Evolutionary conservation across 1,139 yeast genomes (phyloP).

Genomic region (Hyphopichia burtonii): DNA sequence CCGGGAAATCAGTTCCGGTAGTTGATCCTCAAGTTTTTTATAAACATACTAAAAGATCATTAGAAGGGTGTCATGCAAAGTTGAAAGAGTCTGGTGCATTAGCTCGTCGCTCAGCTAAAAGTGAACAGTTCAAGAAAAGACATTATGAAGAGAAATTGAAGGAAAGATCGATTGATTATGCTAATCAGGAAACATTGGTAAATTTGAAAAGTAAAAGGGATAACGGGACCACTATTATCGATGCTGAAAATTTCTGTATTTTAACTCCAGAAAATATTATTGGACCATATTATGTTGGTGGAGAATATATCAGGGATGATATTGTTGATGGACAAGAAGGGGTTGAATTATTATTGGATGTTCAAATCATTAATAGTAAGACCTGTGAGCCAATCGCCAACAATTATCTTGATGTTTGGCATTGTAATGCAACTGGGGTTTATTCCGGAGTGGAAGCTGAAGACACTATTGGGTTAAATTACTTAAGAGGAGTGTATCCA

Average conservation of each 20-base stretch:
- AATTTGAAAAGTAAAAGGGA: not conserved
- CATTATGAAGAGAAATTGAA: not conserved
- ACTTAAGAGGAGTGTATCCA: constrained; percentile 3
- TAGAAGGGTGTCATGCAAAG: not conserved
- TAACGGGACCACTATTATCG: not conserved
- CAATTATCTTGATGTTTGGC: constrained; percentile 5
- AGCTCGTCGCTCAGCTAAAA: not conserved
- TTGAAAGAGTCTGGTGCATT: not conserved
- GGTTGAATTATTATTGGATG: constrained; percentile 4
- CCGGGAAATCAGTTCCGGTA: not conserved
- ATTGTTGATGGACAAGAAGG: constrained; percentile 3
- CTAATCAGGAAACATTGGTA: not conserved
- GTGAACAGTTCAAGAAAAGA: not conserved
- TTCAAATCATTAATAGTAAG: constrained; percentile 4
- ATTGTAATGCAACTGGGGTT: constrained; percentile 5
- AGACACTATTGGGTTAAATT: constrained; percentile 1
- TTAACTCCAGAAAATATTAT: constrained; percentile 4
- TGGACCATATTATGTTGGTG: constrained; percentile 6
- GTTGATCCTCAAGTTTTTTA: not conserved
- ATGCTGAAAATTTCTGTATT: constrained; percentile 1
- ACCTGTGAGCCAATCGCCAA: constrained; percentile 5
- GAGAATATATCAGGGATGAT: constrained; percentile 5
- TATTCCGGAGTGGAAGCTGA: constrained; percentile 4
- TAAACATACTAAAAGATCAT: not conserved
- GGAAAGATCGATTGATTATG: not conserved